Evolutionary conservation across 2,329 filamentous ascomycete genomes (phyloP), one percentile per base, ranked within the genome.

Genomic region (Cladosporium sp.): DNA sequence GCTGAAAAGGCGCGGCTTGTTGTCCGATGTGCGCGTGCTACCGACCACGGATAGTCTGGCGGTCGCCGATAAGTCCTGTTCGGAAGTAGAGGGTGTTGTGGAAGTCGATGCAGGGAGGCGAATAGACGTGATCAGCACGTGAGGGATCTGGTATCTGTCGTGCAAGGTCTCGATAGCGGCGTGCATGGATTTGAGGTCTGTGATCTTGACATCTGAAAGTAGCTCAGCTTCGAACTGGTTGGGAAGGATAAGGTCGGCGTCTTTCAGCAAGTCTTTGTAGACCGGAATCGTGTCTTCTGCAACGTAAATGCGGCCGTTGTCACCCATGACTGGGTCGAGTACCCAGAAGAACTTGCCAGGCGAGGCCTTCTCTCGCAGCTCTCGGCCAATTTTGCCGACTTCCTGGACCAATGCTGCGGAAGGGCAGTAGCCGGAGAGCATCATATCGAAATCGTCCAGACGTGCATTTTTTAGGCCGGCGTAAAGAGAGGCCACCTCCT

Each of bases 161-260:
- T 99, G 95, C 49, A 98, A 84, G 64, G 85, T 86, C 68, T 88
- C 86, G 67, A 98, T 89, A 16, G 93, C 93, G 67, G 85, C 79
- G 35, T 86, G 86, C 68, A 98, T 85, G 35, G 88, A 90, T 52
- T 83, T 78, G 77, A 95, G 86, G 75, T 93, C 91, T 58, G 84
- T 85, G 69, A 98, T 96, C 70, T 90, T 89, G 67, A 93, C 88
- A n/a, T 89, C 92, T 10, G 92, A 95, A 40, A 98, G 86, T 40
- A 93, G 83, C 92, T 99, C 94, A 52, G 93, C 92, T 81, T 99
- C 95, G 71, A 97, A 99, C 72, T 98, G 94, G 76, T 99, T 99
- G 4, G 95, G 95, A 18, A 98, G 80, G 65, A 99, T 96, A 71
- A 99, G 78, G 78, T 99, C 95, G 2, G 95, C 94, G 72, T 94